Evolutionary conservation across 2,329 filamentous ascomycete genomes (phyloP), one percentile per base, ranked within the genome.

Genomic region (Paracamarosporium sp.): DNA sequence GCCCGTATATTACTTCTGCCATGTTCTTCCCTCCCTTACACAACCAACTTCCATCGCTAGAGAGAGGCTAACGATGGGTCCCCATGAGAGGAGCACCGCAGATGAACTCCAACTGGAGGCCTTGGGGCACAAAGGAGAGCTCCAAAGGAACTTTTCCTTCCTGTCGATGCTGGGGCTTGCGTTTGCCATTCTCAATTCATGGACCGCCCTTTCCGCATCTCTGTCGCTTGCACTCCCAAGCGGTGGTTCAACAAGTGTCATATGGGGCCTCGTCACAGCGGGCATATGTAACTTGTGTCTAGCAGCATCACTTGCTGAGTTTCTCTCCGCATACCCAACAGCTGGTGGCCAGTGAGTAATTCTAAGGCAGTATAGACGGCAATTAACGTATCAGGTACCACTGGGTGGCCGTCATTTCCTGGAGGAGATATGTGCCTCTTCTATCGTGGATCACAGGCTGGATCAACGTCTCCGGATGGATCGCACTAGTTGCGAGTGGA

Each of bases 391-490:
- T 12, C 41, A 72, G 70, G 44, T 91, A 92, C 63, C 88, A 91
- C 70, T 91, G 89, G 89, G 89, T 88, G 2, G 88, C 89, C 53
- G 80, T 86, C 50, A 78, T 91, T 60, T 82, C 84, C 30, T 88
- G 86, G 80, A 81, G 82, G 57, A 77, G 76, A 54, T 89, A 83
- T 81, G 84, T 85, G 17, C 85, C 86, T 0, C 78, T 86, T 28
- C 82, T 91, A 11, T 88, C 87, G 45, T 92, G 88, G 80, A 84
- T 87, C 45, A 91, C 88, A 0, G 89, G 89, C 27, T 92, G 89
- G 88, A 90, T 88, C 72, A 89, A 88, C 65, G 84, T 87, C 35
- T 86, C 86, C n/a, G 89, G 88, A 15, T 91, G 89, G 87, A 87
- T 90, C 30, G 76, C 76, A 4, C 76, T 92, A 52, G 87, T 86